Conservation (phyloP, 805 yeast species). For the Kluyveromyces siamensis region DNA sequence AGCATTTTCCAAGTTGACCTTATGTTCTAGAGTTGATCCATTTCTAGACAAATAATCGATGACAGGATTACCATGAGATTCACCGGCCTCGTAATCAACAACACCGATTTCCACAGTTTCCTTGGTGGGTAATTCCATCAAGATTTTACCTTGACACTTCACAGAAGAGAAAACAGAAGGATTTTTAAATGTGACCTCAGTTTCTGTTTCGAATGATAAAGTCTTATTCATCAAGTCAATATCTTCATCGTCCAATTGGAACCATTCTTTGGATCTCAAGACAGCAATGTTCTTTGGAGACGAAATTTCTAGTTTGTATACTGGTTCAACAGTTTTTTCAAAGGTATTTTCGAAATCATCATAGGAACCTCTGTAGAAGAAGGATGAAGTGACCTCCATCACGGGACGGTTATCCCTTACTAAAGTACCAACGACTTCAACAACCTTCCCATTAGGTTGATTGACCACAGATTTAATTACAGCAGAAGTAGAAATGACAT, state of each 20-base stretch:
- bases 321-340: conserved; percentile 79
- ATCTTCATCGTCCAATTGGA: conserved; percentile 64
- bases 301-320: conserved; percentile 65
- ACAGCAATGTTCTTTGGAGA: conserved; percentile 88
- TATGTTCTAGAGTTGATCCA: conserved; percentile 92
- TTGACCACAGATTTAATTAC: conserved; percentile 81
- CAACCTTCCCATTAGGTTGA: conserved; percentile 89
- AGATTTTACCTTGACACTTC: conserved; percentile 74
- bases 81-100: conserved; percentile 82
- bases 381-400: conserved; percentile 89
- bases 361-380: conserved; percentile 93
- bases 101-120: conserved; percentile 78
- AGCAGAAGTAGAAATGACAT: conserved; percentile 73
- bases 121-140: conserved; percentile 84
- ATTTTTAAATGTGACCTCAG: conserved; percentile 73
- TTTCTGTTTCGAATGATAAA: conserved; percentile 81
- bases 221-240: conserved; percentile 69
- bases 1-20: conserved; percentile 78
- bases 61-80: conserved; percentile 95
- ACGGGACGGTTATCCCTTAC: conserved; percentile 69
- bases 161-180: conserved; percentile 71
- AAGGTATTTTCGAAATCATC: conserved; percentile 85
- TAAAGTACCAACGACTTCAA: conserved; percentile 87
- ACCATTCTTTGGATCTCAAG: conserved; percentile 94
- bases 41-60: conserved; percentile 85